Percentiles rank a stretch among this genome's conserved stretches.
Evolutionary conservation across 495 filamentous ascomycete species (phyloP).

Genomic region (Penicillium herquei): DNA sequence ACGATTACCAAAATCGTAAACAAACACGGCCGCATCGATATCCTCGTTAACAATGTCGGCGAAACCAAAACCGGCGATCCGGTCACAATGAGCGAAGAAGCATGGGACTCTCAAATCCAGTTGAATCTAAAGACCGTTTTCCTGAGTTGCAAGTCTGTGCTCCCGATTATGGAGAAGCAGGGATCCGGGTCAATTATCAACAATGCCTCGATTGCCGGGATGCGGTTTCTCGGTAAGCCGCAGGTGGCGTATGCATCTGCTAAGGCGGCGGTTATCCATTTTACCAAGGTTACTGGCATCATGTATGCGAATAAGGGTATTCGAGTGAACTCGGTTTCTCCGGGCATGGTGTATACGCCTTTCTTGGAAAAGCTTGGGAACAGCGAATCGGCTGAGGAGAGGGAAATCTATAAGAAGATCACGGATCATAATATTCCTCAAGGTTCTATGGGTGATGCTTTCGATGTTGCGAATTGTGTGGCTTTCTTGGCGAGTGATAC

Average conservation of each 20-base stretch:
- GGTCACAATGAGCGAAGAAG: slow-evolving; percentile 41
- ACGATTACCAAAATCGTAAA: slow-evolving; percentile 37
- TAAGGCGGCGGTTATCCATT: slow-evolving; percentile 44
- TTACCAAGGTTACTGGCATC: slow-evolving; percentile 47
- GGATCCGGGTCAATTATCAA: slow-evolving; percentile 44
- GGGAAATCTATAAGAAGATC: slow-evolving; percentile 10
- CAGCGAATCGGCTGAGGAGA: slow-evolving; percentile 8
- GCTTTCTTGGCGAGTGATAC: slow-evolving; percentile 13
- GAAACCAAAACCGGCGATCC: slow-evolving; percentile 42
- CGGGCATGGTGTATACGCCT: slow-evolving; percentile 47
- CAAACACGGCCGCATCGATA: slow-evolving; percentile 48
- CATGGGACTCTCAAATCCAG: slow-evolving; percentile 46
- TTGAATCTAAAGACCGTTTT: slow-evolving; percentile 53
- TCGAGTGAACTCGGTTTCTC: slow-evolving; percentile 48
- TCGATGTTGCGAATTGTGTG: slow-evolving; percentile 15
- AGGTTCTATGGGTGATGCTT: slow-evolving; percentile 19
- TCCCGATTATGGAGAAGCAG: slow-evolving; percentile 46
- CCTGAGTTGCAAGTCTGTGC: slow-evolving; percentile 38
- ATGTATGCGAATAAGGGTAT: slow-evolving; percentile 46
- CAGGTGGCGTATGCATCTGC: slow-evolving; percentile 49
- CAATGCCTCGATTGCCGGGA: slow-evolving; percentile 40
- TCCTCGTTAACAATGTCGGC: slow-evolving; percentile 54
- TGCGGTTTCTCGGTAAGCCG: slow-evolving; percentile 50
- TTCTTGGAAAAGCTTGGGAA: slow-evolving; percentile 21
- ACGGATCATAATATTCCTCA: slow-evolving; percentile 17